These are phyloP conservation scores for Catharanthus roseus DNA, from an alignment of 257 asterid species.

Conservation along the genomic window DNA sequence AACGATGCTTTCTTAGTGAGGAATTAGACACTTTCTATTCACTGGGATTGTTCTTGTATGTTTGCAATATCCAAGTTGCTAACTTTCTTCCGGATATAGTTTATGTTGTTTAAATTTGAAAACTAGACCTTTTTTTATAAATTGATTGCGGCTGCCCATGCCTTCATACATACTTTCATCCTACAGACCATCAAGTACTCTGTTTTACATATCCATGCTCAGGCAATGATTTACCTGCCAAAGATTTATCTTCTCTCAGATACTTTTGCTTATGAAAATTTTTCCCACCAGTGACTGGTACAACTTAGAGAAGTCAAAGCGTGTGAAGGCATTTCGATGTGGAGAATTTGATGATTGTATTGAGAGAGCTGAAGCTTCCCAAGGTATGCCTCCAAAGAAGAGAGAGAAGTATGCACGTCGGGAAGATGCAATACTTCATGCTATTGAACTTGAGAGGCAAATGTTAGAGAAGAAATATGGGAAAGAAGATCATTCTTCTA, in stretches of 20 bases:
- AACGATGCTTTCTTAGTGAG: not conserved
- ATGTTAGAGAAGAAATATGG: constrained; percentile 66
- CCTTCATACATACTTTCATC: constrained; percentile 1
- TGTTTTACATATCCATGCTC: not conserved
- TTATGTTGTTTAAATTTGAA: not conserved
- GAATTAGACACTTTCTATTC: not conserved
- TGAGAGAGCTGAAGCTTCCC: constrained; percentile 93
- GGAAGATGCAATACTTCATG: constrained; percentile 98
- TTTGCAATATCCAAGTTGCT: not conserved
- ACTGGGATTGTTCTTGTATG: not conserved
- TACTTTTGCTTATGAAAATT: constrained; percentile 16
- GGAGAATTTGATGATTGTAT: constrained; percentile 95
- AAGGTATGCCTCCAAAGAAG: constrained; percentile 93
- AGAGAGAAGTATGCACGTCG: constrained; percentile 98
- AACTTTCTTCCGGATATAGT: not conserved
- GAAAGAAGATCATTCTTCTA: constrained; percentile 44
- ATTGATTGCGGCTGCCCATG: not conserved
- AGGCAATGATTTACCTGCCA: not conserved
- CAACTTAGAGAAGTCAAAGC: constrained; percentile 96
- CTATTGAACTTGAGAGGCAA: constrained; percentile 89
- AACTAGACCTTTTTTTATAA: not conserved
- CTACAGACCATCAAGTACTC: not conserved
- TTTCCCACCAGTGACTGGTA: constrained; percentile 84
- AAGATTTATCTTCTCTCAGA: not conserved
- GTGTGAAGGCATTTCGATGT: constrained; percentile 92